Evolutionary conservation across 257 asterid genomes (phyloP), one percentile per base, ranked within the genome.

Genomic region (Solanum appendiculatum): DNA sequence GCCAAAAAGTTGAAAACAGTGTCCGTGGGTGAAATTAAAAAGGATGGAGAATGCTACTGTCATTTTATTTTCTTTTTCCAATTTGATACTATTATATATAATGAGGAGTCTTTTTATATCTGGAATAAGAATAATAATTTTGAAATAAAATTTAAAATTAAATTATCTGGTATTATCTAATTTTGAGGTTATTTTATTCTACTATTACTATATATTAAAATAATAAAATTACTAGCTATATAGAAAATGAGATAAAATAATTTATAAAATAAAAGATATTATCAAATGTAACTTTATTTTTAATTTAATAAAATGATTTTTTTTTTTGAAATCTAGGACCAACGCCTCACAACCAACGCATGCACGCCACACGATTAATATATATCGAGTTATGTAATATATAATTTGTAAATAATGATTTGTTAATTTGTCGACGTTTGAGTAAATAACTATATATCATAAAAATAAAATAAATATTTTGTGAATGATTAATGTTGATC

Each of bases 71-170:
- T 75, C 0, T 13, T 13, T 25, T 6, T 12, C 5, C 44, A 39
- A 23, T 74, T 74, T 39, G 27, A 66, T 66, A 40, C 33, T 37
- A 11, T 13, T 2, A 74, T 37, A 60, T 23, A 21, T 3, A 20
- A 51, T 16, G 1, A 51, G 6, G 9, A 2, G 3, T 51, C 0
- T 1, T 51, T 51, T 16, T 54, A 2, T 54, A 54, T 0, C 0
- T 18, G 63, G 2, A 10, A 18, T 54, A 54, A 18, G 1, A 6
- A 54, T 18, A 54, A 54, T 18, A 54, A 54, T 9, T 40, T 40
- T 9, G 9, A 40, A 42, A 42, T 42, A 42, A n/a, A n/a, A n/a
- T n/a, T n/a, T n/a, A 34, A n/a, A n/a, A n/a, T n/a, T n/a, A n/a
- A n/a, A n/a, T n/a, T n/a, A n/a, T n/a, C n/a, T n/a, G n/a, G n/a